Base-by-base conservation (phyloP, 2,329 filamentous ascomycete species). In the Juglanconis sp. region DNA sequence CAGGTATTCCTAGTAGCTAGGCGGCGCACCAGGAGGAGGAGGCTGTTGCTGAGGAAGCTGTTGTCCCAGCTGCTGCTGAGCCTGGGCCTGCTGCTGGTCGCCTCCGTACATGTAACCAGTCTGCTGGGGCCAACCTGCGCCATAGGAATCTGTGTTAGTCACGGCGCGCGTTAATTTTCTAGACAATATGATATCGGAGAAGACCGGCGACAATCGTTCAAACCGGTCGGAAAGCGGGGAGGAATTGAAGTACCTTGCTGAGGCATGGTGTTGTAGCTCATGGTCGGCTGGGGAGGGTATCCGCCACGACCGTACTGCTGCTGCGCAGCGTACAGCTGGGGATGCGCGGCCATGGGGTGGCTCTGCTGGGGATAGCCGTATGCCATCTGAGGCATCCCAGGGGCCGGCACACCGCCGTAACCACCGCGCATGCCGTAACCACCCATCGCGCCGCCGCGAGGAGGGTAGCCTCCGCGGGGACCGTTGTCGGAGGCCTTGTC, bases 401-500 rank as follows among this genome's bases (percentile, higher is more conserved):
- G 67, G 35, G 68, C 74, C 17, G 54, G 57, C 58, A 63, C 57
- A 48, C 73, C 71, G 40, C 76, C 72, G 56, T 73, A 70, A 59
- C 74, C 71, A 38, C 74, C 74, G 42, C 70, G 70, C 59, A 62
- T 61, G 59, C 71, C 72, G 32, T 72, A 69, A 55, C 71, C 70
- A 48, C 72, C 73, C 35, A 68, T 69, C 31, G 53, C 72, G 30
- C 79, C 76, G 59, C 77, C 74, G n/a, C 71, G 67, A 57, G 81
- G 79, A 56, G 83, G 80, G 55, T 80, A 80, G 56, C 86, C 83
- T 56, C 83, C 83, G 60, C 86, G 83, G 51, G 86, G 81, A 51
- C 86, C 85, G 66, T 87, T 88, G 76, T 97, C 93, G 61, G 92
- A 93, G 64, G 93, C 95, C 77, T 93, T 96, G 79, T 98, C 94